Evolutionary conservation across 768 basidiomycete species (phyloP), one percentile per base, ranked within the genome.

Genomic region (Tricholoma furcatifolium): DNA sequence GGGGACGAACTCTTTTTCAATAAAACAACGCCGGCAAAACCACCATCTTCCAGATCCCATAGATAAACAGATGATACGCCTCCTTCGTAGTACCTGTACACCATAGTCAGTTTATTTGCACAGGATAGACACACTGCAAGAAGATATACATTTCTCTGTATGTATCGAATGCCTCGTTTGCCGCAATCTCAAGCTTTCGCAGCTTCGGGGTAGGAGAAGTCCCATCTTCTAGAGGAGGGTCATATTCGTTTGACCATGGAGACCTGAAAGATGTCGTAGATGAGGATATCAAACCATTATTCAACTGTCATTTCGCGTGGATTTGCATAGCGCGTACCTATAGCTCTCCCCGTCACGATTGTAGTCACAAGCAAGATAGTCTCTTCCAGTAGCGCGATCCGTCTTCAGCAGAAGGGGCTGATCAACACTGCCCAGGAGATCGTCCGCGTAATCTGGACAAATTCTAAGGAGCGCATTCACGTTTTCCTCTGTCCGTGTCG

Each of bases 181-280:
- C 92, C 9, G 89, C 76, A 51, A 94, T 85, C 69, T 99, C 97
- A 21, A 99, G 76, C 64, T 93, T 90, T 51, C 97, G 83, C 53
- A 98, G 80, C 64, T 87, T 91, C 15, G 85, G 71, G 7, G 88
- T 85, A 0, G 97, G 97, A 2, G 82, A 74, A 3, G 95, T 94
- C 2, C 93, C 96, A 58, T 96, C 92, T 17, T 94, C 87, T 41
- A 93, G 69, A 1, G 88, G 88, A 20, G 94, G 91, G 57, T 93
- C 87, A 65, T 98, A 99, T 65, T 91, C 87, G 67, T 98, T 99
- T 20, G 95, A 94, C 95, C 96, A 98, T 7, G 97, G 97, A 2
- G 97, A 99, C 63, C 96, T 99, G 53, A 2, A 40, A 44, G n/a
- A 55, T 9, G 23, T 24, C 9, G 38, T 45, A 9, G n/a, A 27